Base-by-base conservation (phyloP, 2,329 filamentous ascomycete species). In the Fusarium veterinarium region DNA sequence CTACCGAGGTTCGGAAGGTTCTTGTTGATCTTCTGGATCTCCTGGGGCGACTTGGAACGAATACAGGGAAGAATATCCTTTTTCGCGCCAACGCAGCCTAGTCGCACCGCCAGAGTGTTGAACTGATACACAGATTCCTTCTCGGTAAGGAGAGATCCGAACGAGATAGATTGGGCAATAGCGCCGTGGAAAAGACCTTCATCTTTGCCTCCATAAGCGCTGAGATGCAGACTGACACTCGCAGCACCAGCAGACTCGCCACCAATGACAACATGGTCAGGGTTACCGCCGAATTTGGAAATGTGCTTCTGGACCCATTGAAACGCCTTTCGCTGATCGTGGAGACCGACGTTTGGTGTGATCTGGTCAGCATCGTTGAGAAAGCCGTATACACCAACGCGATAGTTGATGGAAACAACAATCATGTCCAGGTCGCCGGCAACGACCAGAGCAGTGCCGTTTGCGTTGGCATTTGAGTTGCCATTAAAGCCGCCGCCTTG, bases 381-480 rank as follows among this genome's bases (percentile, higher is more conserved):
- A 77, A 95, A 95, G 0, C 93, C 93, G 73, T 90, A 94, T 0
- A 89, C 87, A 0, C 92, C 92, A 16, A 95, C 91, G 9, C 93
- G 90, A 78, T 95, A 95, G 81, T 94, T 95, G 81, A 93, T 87
- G 14, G 86, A 91, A 4, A 95, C 91, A 1, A 94, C 89, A 0
- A 95, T 82, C 31, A 94, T 91, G 64, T 87, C 82, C 41, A 86
- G 84, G 23, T 88, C 88, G 0, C 90, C 91, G 35, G 84, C 78
- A 33, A 91, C 84, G 37, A 83, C 79, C n/a, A 95, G 80, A 1
- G 87, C 89, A 2, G 85, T 86, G 1, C 88, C 91, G 71, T 93
- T 88, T 72, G 88, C 85, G 67, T 91, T 86, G 2, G 83, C 76
- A 62, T 85, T 83, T 3, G 83, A 81, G 71, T 85, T 82, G 10